Conservation (phyloP, 2,329 filamentous ascomycete species). For the Aspergillus ruber region DNA sequence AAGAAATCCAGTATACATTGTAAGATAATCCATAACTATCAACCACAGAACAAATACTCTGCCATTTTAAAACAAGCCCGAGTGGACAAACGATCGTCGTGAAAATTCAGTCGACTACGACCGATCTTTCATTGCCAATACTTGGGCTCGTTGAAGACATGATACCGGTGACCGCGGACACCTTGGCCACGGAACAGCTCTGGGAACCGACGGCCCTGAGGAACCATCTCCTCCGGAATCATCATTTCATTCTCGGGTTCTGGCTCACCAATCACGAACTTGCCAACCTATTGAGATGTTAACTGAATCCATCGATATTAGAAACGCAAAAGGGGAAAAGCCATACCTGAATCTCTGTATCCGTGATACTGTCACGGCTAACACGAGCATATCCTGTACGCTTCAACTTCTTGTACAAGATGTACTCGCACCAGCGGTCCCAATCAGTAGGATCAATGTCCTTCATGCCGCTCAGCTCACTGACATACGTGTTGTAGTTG, state of each 20-base stretch:
- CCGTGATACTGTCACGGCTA: constrained; percentile 83
- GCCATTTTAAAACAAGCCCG: neutral
- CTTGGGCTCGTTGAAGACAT: constrained; percentile 88
- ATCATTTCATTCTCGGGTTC: constrained; percentile 59
- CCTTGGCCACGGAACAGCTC: constrained; percentile 76
- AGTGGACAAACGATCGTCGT: neutral
- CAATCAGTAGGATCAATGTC: constrained; percentile 90
- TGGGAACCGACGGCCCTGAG: constrained; percentile 75
- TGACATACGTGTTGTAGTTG: constrained; percentile 96
- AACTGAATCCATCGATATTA: constrained; percentile 8
- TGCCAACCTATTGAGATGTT: constrained; percentile 57
- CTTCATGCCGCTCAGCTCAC: constrained; percentile 79
- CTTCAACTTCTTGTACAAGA: constrained; percentile 83
- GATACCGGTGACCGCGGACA: constrained; percentile 82
- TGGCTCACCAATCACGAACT: constrained; percentile 76
- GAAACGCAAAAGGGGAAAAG: neutral
- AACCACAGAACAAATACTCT: too few relatives aligned
- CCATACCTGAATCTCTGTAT: constrained; percentile 84
- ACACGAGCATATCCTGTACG: constrained; percentile 85
- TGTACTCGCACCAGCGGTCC: constrained; percentile 99
- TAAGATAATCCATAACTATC: too few relatives aligned
- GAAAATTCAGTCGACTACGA: neutral
- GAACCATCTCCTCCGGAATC: constrained; percentile 66
- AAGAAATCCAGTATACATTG: too few relatives aligned
- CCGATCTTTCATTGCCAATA: constrained; percentile 47